phyloP scores from a whole-genome alignment of 768 basidiomycete species.

The Strobilomyces echinocephalus region DNA sequence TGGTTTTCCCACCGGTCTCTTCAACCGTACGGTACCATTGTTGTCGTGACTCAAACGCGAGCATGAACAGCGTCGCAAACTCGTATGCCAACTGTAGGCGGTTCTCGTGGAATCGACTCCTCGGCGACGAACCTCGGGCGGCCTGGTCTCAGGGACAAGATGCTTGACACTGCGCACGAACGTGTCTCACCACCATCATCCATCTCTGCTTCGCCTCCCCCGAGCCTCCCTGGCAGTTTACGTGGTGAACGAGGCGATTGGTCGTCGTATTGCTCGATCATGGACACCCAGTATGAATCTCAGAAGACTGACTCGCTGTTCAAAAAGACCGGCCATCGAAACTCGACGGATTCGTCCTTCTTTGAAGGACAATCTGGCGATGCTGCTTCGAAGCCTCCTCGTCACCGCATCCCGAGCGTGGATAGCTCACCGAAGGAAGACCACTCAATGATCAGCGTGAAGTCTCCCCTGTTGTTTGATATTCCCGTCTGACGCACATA shows the following conservation, averaged over 20 bases:
- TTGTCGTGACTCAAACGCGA: slow-evolving; percentile 54
- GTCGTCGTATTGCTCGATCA: slow-evolving; percentile 60
- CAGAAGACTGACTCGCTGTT: slow-evolving; percentile 51
- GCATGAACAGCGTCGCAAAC: slow-evolving; percentile 53
- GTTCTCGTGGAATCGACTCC: slow-evolving; percentile 56
- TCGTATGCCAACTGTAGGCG: slow-evolving; percentile 55
- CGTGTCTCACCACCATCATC: slow-evolving; percentile 52
- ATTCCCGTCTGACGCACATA: slow-evolving; percentile 4
- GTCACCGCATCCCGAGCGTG: slow-evolving; percentile 47
- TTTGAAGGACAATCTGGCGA: slow-evolving; percentile 38
- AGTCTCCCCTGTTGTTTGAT: slow-evolving; percentile 17
- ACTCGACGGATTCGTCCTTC: slow-evolving; percentile 60
- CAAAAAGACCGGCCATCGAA: slow-evolving; percentile 54
- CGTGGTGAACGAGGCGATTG: slow-evolving; percentile 29
- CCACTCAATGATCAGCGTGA: slow-evolving; percentile 77
- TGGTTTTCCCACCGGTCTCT: slow-evolving; percentile 68
- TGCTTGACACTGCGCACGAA: no score
- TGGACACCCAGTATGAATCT: slow-evolving; percentile 45
- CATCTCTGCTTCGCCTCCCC: slow-evolving; percentile 67
- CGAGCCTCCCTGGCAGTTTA: slow-evolving; percentile 30
- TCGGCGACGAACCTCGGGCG: slow-evolving; percentile 55
- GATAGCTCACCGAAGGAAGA: slow-evolving; percentile 60
- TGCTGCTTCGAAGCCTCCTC: slow-evolving; percentile 39
- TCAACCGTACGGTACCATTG: slow-evolving; percentile 58
- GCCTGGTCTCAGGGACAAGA: slow-evolving; percentile 81